These are phyloP conservation scores for Fraxinus velutina DNA, from an alignment of 305 asterid species.

Conservation along the genomic window DNA sequence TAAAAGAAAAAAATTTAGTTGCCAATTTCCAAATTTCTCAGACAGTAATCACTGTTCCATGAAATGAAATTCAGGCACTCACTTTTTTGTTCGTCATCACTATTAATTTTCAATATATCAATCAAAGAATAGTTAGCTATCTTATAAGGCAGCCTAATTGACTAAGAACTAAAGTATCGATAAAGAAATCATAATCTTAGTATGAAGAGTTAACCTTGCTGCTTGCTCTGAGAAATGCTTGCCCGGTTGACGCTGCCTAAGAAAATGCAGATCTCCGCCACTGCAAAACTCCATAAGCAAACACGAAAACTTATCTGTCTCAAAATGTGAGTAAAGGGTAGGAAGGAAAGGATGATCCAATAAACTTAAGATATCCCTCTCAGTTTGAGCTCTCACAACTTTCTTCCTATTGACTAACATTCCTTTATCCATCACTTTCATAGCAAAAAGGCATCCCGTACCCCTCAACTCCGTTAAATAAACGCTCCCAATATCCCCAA, in stretches of 20 bases:
- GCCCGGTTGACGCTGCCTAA: constrained; percentile 82
- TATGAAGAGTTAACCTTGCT: constrained; percentile 55
- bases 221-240: constrained; percentile 88
- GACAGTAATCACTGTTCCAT: neutral
- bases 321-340: constrained; percentile 83
- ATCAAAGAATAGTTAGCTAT: neutral
- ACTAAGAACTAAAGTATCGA: neutral
- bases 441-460: constrained; percentile 67
- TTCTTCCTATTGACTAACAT: constrained; percentile 80
- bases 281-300: constrained; percentile 94
- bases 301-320: constrained; percentile 85
- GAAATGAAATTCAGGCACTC: neutral
- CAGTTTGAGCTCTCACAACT: constrained; percentile 79
- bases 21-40: neutral
- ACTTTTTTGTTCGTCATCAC: neutral
- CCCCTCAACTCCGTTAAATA: constrained; percentile 85
- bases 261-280: constrained; percentile 95
- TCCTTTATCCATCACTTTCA: constrained; percentile 93
- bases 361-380: constrained; percentile 75
- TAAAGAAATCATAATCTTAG: neutral
- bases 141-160: neutral
- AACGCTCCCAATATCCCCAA: constrained; percentile 97
- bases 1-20: neutral
- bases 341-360: constrained; percentile 96
- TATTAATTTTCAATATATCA: neutral